Evolutionary conservation across 345 rosid species (phyloP).

Genomic region (Eucalyptus caleyi): DNA sequence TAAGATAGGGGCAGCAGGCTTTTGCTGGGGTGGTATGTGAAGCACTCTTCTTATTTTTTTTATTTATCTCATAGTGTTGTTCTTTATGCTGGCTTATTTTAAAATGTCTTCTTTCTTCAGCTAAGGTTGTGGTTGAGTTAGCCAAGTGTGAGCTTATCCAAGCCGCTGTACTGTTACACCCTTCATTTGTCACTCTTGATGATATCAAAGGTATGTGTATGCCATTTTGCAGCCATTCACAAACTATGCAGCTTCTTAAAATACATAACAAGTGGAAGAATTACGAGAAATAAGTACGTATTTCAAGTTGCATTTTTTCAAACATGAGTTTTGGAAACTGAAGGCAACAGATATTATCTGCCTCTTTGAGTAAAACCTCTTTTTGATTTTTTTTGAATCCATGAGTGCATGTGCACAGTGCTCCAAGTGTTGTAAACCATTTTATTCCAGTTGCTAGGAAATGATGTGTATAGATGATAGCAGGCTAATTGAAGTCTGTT

Average conservation of each 20-base stretch:
- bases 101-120: conserved; percentile 16
- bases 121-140: conserved; percentile 66
- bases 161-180: conserved; percentile 68
- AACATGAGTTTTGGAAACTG: background rate
- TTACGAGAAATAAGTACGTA: background rate
- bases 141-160: conserved; percentile 40
- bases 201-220: conserved; percentile 57
- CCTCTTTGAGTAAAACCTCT: background rate
- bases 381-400: background rate
- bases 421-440: background rate
- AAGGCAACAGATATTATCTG: background rate
- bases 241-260: background rate
- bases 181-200: conserved; percentile 52
- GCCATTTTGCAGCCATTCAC: background rate
- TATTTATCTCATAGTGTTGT: background rate
- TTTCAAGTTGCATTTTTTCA: background rate
- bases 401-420: background rate
- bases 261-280: background rate
- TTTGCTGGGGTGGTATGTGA: conserved; percentile 39
- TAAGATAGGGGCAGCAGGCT: conserved; percentile 34
- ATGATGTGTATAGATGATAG: background rate
- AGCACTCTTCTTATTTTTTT: background rate
- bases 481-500: background rate
- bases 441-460: background rate
- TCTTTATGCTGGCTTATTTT: background rate